Evolutionary conservation across 2,329 filamentous ascomycete genomes (phyloP), one percentile per base, ranked within the genome.

Genomic region (Fusarium albosuccineum): DNA sequence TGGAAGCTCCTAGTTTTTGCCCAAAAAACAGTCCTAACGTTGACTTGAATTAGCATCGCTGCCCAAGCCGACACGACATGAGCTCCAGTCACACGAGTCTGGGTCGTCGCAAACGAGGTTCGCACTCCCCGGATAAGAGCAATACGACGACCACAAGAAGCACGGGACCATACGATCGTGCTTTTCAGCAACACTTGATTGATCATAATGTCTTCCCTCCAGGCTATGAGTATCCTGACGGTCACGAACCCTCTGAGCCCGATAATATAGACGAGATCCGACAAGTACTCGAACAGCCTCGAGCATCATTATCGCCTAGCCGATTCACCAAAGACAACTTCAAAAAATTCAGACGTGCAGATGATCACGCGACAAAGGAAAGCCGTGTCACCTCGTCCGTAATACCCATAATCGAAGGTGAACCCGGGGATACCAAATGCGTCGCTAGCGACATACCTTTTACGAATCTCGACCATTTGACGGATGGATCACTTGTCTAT

Each of bases 241-340:
- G 66, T n/a, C 14, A 29, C 13, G 33, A 33, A 11, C 42, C 46
- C 10, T 44, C 64, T n/a, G 27, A 67, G 17, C 72, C 66, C 11
- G 62, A 62, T 3, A 73, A 72, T 16, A 56, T 68, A 9, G 57
- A 64, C 7, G 68, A 73, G 8, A 74, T 74, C 4, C 16, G 29
- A 4, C 27, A 26, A 48, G 61, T 29, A 9, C 44, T 71, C 3
- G 29, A 44, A 10, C 57, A 53, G 27, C 65, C 39, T 9, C 58
- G 68, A 44, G 22, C 16, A 42, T 82, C 79, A 11, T 76, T 82
- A 57, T 81, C 78, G 9, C 74, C 75, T 22, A 77, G 75, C n/a
- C 54, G 59, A 16, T 81, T 80, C 59, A 70, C 76, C 0, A 68
- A 78, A 11, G 67, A 70, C 26, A 70, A 72, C 1, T 80, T 76